Evolutionary conservation across 139 green algal species (phyloP), one percentile per base, ranked within the genome.

Genomic region (Trebouxia sp.): DNA sequence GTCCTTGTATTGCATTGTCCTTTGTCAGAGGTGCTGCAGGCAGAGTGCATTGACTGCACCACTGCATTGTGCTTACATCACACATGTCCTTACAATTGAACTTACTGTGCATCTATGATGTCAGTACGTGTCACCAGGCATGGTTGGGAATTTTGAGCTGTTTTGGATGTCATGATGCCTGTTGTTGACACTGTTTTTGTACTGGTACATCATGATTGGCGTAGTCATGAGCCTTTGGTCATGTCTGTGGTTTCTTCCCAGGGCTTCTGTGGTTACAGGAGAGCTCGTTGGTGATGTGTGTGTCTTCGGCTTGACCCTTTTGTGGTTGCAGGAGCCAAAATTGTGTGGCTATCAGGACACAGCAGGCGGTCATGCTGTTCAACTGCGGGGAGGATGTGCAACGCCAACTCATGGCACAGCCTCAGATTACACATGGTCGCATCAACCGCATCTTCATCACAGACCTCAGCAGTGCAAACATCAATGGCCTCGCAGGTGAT

Each of bases 331-430:
- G 69, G 22, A 56, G 41, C 22, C 42, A n/a, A 22, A 77, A 39
- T 28, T 77, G 69, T 26, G 37, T 77, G 10, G 92, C 83, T 12
- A 48, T 94, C 66, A 42, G 85, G 24, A 74, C 86, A 1, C 70
- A 82, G 22, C 89, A 92, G 76, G 86, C 92, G n/a, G 84, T 88
- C 7, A 92, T 89, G 85, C 86, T 97, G 38, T 94, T 97, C 82
- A 91, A 97, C 30, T 91, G 84, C 72, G 90, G 92, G 82, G 93
- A 97, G 62, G 93, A 97, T 75, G 89, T 88, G 10, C 93, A 97
- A 86, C 82, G 93, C 0, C 79, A 90, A 72, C 65, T 97, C 43
- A 30, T 89, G 28, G 53, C 58, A 10, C 70, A 85, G 66, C 65
- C 88, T 2, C 66, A 90, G 32, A 65, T 96, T 5, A 76, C 78